Evolutionary conservation across 116 monocot species (phyloP), one percentile per base, ranked within the genome.

Genomic region (Zostera marina): DNA sequence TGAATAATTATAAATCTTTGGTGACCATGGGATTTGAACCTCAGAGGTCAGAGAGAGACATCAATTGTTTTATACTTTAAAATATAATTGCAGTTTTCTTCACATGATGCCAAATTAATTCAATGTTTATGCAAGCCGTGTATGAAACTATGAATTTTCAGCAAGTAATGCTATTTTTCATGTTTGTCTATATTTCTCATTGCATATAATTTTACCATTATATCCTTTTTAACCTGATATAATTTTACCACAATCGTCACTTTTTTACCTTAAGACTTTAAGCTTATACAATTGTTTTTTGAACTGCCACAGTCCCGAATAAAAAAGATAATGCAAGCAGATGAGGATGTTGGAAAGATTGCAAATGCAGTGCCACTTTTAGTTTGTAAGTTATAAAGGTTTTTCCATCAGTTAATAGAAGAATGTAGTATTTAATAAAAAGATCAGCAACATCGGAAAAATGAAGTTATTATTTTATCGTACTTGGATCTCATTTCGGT

Each of bases 291-390:
- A 5, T n/a, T 65, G 47, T 16, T 54, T 70, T 4, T 61, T 63
- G 32, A 14, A 67, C 26, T 46, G 47, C 62, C 12, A 46, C 75
- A 94, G 93, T 77, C 93, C 23, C 71, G 93, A 44, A 94, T 94
- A 68, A 94, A 94, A 53, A 94, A 94, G 84, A 92, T 92, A 61
- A 92, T 92, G 92, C 92, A 92, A 76, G 87, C 92, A 66, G 92
- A 92, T 67, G 92, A 94, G 54, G 93, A 94, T 62, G 73, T 94
- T 61, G 93, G 93, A 47, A 94, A 94, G 60, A 94, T 94, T 73
- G 84, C 88, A 54, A 70, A 84, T 44, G 93, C 93, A 22, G 93
- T 94, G 60, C 93, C 93, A 65, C 78, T 94, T 76, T 75, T 94
- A 79, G 93, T 94, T 52, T 94, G 93, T 94, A 70, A 84, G 93